Evolutionary conservation across 768 basidiomycete genomes (phyloP).

Genomic region (Tricholoma sp.): DNA sequence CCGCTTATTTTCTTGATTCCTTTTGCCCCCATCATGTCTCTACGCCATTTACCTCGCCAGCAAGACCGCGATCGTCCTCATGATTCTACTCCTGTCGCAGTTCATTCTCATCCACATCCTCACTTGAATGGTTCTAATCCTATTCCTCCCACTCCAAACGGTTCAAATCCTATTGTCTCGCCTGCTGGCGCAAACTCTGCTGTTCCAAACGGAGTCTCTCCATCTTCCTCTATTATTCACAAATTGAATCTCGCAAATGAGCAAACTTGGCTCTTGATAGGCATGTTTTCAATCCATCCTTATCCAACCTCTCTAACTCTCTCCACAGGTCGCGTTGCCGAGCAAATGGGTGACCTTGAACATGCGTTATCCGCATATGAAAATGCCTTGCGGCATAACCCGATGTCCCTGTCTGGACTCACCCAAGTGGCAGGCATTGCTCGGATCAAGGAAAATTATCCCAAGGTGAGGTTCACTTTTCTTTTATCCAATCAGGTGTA

Average conservation of each 20-base stretch:
- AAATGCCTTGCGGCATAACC: conserved; percentile 92
- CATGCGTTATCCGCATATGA: conserved; percentile 93
- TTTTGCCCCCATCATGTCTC: conserved; percentile 53
- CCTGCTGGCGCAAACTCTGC: conserved; percentile 38
- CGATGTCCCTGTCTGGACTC: conserved; percentile 83
- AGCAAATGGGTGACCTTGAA: conserved; percentile 92
- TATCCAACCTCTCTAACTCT: conserved; percentile 9
- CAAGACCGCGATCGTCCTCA: conserved; percentile 62
- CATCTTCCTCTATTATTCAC: conserved; percentile 49
- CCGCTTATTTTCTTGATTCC: conserved; percentile 38
- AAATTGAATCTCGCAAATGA: conserved; percentile 86
- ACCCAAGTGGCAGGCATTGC: conserved; percentile 95
- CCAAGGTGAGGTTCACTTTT: conserved; percentile 61
- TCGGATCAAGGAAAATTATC: conserved; percentile 96
- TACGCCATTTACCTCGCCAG: conserved; percentile 56
- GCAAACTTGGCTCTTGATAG: conserved; percentile 93
- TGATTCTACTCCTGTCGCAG: conserved; percentile 38
- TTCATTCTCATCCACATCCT: conserved; percentile 27
- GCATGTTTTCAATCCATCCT: conserved; percentile 30
- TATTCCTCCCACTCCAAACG: conserved; percentile 45
- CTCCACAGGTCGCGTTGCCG: conserved; percentile 80
- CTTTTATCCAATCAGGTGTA: background rate
- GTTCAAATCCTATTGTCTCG: conserved; percentile 40
- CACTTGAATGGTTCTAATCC: conserved; percentile 48
- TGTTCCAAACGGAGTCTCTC: conserved; percentile 26